These are phyloP conservation scores for Thalia dealbata DNA, from an alignment of 176 grass and related monocot genomes.

Conservation along the genomic window DNA sequence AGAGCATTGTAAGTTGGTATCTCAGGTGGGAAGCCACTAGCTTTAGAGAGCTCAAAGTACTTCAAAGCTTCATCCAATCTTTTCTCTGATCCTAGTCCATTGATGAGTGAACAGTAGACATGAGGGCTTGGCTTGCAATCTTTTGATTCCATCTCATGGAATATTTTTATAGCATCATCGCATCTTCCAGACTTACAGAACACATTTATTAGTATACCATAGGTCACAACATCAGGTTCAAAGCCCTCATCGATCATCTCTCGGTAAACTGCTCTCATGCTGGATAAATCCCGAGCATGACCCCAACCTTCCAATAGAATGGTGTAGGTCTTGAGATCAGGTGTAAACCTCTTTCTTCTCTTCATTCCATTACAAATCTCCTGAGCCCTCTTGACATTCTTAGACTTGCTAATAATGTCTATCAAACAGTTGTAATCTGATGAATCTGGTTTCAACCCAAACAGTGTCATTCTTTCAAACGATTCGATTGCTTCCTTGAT, in stretches of 20 bases:
- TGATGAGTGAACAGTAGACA: constrained; percentile 65
- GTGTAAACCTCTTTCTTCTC: constrained; percentile 40
- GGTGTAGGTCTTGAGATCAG: constrained; percentile 36
- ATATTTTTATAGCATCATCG: constrained; percentile 62
- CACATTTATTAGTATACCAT: constrained; percentile 51
- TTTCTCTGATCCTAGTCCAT: constrained; percentile 40
- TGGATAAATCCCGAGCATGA: constrained; percentile 14
- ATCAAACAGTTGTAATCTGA: constrained; percentile 61
- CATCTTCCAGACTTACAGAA: constrained; percentile 48
- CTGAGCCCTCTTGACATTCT: constrained; percentile 44
- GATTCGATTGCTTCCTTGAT: constrained; percentile 45
- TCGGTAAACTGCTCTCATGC: constrained; percentile 29
- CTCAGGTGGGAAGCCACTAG: constrained; percentile 44
- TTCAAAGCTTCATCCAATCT: constrained; percentile 56
- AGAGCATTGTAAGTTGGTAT: constrained; percentile 63
- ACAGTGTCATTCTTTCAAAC: constrained; percentile 50
- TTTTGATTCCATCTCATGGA: constrained; percentile 39
- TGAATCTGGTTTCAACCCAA: constrained; percentile 34
- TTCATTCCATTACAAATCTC: constrained; percentile 57
- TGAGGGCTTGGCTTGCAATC: constrained; percentile 59
- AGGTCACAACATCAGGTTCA: constrained; percentile 40
- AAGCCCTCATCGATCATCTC: constrained; percentile 54
- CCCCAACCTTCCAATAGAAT: constrained; percentile 38
- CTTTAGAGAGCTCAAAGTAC: constrained; percentile 54
- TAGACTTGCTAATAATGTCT: constrained; percentile 50